These are phyloP conservation scores for Spergularia marina DNA, from an alignment of 148 eudicot genomes.

Conservation along the genomic window DNA sequence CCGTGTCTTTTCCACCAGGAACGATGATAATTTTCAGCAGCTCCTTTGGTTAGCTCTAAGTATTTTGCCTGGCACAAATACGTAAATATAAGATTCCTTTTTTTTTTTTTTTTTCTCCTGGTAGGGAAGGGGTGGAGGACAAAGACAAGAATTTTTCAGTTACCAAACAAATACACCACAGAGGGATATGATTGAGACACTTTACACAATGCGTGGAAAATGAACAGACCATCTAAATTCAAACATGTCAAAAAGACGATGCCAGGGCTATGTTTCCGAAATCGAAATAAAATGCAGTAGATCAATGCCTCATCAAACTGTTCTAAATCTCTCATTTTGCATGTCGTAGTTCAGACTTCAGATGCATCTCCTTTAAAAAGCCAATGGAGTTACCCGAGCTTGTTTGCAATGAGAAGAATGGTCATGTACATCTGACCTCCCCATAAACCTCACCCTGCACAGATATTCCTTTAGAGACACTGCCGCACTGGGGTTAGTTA, in stretches of 20 bases:
- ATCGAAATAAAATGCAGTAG: neutral
- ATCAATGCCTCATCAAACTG: neutral
- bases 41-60: constrained; percentile 83
- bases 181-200: neutral
- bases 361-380: neutral
- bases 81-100: neutral
- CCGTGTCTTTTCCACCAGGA: constrained; percentile 99
- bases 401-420: neutral
- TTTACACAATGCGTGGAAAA: neutral
- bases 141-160: neutral
- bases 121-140: neutral
- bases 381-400: neutral
- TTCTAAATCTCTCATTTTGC: neutral
- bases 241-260: neutral
- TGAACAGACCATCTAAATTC: neutral
- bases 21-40: constrained; percentile 83
- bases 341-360: neutral
- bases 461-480: too few relatives aligned
- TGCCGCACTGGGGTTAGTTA: too few relatives aligned
- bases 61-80: constrained; percentile 60
- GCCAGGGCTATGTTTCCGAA: neutral
- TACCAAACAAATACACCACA: neutral
- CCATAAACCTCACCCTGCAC: neutral
- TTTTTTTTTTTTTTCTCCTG: too few relatives aligned
- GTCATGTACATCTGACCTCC: neutral